Evolutionary conservation across 805 yeast species (phyloP).

Genomic region (Monosporozyma yasuniensis): DNA sequence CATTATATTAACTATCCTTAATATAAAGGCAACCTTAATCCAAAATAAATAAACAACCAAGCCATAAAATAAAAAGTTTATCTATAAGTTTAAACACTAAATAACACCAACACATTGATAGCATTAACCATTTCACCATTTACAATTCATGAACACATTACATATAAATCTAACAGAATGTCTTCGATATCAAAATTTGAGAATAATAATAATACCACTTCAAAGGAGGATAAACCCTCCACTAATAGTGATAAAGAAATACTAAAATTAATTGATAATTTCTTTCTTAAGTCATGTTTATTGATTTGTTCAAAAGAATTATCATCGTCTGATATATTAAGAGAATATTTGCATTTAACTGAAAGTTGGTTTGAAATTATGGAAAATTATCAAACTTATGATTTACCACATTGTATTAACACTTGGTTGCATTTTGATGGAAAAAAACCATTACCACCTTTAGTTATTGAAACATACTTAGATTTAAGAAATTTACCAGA

Average conservation of each 20-base stretch:
- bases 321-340: neutral
- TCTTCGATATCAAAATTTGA: neutral
- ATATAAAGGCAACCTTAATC: neutral
- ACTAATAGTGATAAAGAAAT: conserved; percentile 13
- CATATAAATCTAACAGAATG: neutral
- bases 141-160: neutral
- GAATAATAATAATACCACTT: neutral
- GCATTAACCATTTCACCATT: neutral
- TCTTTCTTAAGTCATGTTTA: conserved; percentile 55
- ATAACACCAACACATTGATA: neutral
- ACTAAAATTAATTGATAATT: conserved; percentile 43
- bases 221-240: neutral
- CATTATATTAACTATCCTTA: neutral
- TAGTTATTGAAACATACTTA: conserved; percentile 75
- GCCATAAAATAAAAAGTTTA: neutral
- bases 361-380: conserved; percentile 9
- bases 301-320: conserved; percentile 36
- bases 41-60: neutral
- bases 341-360: conserved; percentile 3
- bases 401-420: conserved; percentile 30
- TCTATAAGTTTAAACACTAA: neutral
- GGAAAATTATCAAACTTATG: conserved; percentile 1
- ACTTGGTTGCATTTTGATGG: conserved; percentile 59
- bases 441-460: conserved; percentile 49
- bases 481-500: conserved; percentile 52